These are phyloP conservation scores for Didymella segeticola DNA, from an alignment of 2,329 filamentous ascomycete species.

Conservation along the genomic window DNA sequence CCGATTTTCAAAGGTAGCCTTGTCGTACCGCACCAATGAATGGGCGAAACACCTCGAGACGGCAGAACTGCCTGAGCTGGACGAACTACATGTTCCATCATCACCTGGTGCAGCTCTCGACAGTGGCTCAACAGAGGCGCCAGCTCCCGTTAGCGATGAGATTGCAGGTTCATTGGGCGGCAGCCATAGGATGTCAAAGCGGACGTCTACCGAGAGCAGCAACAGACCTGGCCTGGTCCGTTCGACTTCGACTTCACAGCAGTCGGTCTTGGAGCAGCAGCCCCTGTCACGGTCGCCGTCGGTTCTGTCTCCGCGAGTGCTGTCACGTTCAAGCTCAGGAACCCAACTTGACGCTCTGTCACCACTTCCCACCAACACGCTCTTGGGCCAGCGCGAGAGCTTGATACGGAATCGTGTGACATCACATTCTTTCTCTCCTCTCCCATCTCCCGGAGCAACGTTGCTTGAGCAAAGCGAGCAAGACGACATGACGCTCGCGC, in stretches of 20 bases:
- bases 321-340: slow-evolving; percentile 34
- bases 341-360: slow-evolving; percentile 25
- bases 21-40: slow-evolving; percentile 90
- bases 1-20: slow-evolving; percentile 76
- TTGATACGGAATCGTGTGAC: slow-evolving; percentile 54
- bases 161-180: slow-evolving; percentile 29
- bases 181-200: slow-evolving; percentile 32
- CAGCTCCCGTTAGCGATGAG: slow-evolving; percentile 57
- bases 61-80: slow-evolving; percentile 74
- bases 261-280: slow-evolving; percentile 25
- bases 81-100: slow-evolving; percentile 61
- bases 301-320: slow-evolving; percentile 14
- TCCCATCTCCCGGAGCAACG: slow-evolving; percentile 37
- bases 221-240: slow-evolving; percentile 26
- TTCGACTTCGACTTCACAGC: slow-evolving; percentile 33
- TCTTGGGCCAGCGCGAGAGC: slow-evolving; percentile 63
- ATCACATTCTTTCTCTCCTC: slow-evolving; percentile 47
- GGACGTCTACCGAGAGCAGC: slow-evolving; percentile 32
- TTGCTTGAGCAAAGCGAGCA: slow-evolving; percentile 41
- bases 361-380: slow-evolving; percentile 51
- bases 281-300: slow-evolving; percentile 29
- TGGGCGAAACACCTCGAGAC: slow-evolving; percentile 89
- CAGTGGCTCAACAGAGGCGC: slow-evolving; percentile 55
- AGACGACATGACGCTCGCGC: slow-evolving; percentile 75
- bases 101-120: slow-evolving; percentile 53